Base-by-base conservation (phyloP, 345 rosid genomes). In the Murraya koenigii region DNA sequence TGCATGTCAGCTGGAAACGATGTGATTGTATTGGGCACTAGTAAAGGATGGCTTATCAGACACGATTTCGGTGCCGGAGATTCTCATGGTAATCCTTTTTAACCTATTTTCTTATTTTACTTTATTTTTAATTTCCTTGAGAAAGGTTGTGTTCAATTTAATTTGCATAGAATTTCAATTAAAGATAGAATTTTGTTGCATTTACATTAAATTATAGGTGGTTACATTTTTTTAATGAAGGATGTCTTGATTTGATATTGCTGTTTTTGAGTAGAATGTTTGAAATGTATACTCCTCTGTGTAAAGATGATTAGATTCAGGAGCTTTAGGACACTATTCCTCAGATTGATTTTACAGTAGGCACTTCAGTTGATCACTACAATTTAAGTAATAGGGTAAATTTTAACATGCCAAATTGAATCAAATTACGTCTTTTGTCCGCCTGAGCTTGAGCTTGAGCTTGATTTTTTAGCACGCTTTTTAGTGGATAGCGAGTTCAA, bases 1-100 rank as follows among this genome's bases (percentile, higher is more conserved):
- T 94, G 97, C 81, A 92, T 96, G 99, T 92, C 98, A 25, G 97
- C 99, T 63, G 99, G 99, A 7, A 96, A 90, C 77, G 99, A 96
- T 79, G 98, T 96, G 39, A 96, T 96, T 69, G 87, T 91, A 38
- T 70, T 94, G 2, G 99, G 99, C 69, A 96, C 99, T 28, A 94
- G 98, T 80, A 92, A 87, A 81, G 98, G 99, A 35, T 96, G 98
- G 98, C 87, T 96, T 62, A 90, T 96, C 72, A 80, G 97, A 17
- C 93, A 96, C 81, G 98, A 96, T 82, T 96, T 96, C 66, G 91
- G 97, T 25, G 88, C 88, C 63, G 98, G 97, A 5, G 91, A 87
- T 78, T 90, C 97, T 76, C 78, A 59, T 78, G 99, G 98, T 93
- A 44, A 82, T 47, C 36, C 33, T 23, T 47, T 61, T 66, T 4